A percentile compares a stretch with the other conserved stretches of the same genome.
phyloP scores from a whole-genome alignment of 352 stramenopile species.

The Phytophthora sp. region DNA sequence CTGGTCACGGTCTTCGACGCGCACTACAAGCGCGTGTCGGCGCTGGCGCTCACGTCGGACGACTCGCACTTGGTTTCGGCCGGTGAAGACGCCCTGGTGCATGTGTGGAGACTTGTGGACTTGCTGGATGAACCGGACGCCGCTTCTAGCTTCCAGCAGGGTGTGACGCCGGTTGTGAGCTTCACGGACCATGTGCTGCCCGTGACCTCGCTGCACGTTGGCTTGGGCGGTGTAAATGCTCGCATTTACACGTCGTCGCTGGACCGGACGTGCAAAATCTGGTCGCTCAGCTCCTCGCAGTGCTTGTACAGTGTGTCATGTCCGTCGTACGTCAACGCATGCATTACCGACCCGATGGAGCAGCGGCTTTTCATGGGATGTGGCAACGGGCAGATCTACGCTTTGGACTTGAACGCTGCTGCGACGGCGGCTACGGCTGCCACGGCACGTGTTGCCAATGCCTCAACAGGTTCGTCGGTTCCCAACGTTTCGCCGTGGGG shows the following conservation, averaged over 20 bases:
- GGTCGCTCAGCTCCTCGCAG: slow-evolving; percentile 56
- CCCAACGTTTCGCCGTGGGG: slow-evolving; percentile 42
- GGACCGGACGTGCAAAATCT: slow-evolving; percentile 83
- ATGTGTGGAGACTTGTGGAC: slow-evolving; percentile 80
- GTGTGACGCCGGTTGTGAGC: slow-evolving; percentile 58
- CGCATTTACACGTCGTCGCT: slow-evolving; percentile 80
- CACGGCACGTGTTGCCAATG: slow-evolving; percentile 53
- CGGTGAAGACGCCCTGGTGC: slow-evolving; percentile 83
- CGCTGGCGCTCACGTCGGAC: slow-evolving; percentile 68
- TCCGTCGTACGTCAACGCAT: slow-evolving; percentile 72
- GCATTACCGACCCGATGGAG: slow-evolving; percentile 65
- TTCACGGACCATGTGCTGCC: slow-evolving; percentile 85
- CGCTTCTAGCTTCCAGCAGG: slow-evolving; percentile 61
- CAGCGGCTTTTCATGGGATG: slow-evolving; percentile 74
- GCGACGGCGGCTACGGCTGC: slow-evolving; percentile 57
- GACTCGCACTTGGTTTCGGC: slow-evolving; percentile 82
- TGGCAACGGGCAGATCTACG: slow-evolving; percentile 76
- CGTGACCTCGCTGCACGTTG: slow-evolving; percentile 74
- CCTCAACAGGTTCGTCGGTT: slow-evolving; percentile 18
- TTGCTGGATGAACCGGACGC: slow-evolving; percentile 67
- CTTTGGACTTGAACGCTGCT: slow-evolving; percentile 69
- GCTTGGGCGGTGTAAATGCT: slow-evolving; percentile 65
- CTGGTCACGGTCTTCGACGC: slow-evolving; percentile 83
- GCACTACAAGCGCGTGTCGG: slow-evolving; percentile 87
- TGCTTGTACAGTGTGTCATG: slow-evolving; percentile 75